Conservation (phyloP, 2,329 filamentous ascomycete species). For the Gaeumannomyces tritici region DNA sequence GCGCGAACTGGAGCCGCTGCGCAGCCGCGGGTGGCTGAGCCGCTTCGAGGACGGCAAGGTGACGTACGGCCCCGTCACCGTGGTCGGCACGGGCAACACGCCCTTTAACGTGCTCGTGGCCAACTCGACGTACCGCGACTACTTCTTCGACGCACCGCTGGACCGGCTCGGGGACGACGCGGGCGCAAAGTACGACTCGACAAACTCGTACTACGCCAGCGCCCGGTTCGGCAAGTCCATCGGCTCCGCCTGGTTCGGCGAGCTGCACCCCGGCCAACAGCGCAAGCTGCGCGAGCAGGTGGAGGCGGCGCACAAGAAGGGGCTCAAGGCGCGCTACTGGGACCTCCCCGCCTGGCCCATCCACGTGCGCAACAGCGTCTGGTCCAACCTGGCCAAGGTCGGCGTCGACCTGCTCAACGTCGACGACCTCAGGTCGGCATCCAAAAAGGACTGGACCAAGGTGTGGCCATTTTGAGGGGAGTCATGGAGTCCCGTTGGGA, state of each 20-base stretch:
- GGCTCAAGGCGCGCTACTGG: conserved; percentile 54
- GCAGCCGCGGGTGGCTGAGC: conserved; percentile 47
- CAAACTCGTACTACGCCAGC: conserved; percentile 60
- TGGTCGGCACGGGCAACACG: conserved; percentile 59
- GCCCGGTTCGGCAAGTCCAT: conserved; percentile 44
- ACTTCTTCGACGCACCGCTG: conserved; percentile 60
- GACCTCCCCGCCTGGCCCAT: conserved; percentile 51
- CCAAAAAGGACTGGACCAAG: conserved; percentile 9
- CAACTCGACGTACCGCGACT: conserved; percentile 46
- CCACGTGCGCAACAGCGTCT: conserved; percentile 46
- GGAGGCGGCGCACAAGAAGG: conserved; percentile 37
- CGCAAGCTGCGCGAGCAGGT: conserved; percentile 34
- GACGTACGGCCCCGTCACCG: conserved; percentile 48
- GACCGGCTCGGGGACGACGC: conserved; percentile 21
- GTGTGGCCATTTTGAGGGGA: background rate
- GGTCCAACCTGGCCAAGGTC: conserved; percentile 44
- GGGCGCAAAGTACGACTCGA: conserved; percentile 29
- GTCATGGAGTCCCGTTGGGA: too few species aligned
- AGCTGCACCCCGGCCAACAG: conserved; percentile 34
- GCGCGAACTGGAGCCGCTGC: conserved; percentile 47
- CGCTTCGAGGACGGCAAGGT: conserved; percentile 40
- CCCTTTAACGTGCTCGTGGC: conserved; percentile 44
- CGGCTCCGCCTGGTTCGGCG: conserved; percentile 35
- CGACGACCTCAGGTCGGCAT: conserved; percentile 35
- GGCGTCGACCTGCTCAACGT: conserved; percentile 55